Evolutionary conservation across 2,329 filamentous ascomycete genomes (phyloP).

Genomic region (Raffaelea arxii): DNA sequence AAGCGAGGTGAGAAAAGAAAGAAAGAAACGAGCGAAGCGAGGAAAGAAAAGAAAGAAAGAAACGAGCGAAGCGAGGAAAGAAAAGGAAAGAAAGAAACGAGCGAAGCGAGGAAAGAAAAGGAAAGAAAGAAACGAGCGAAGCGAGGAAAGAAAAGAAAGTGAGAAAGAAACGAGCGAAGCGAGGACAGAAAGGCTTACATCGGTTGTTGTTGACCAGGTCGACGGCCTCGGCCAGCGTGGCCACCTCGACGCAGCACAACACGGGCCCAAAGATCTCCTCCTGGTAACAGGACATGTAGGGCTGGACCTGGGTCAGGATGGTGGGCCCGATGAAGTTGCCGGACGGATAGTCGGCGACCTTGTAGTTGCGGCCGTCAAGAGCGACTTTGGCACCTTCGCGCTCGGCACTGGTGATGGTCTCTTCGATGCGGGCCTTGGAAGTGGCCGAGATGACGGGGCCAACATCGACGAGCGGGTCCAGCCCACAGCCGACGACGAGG

Average conservation of each 20-base stretch:
- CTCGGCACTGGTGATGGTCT: conserved; percentile 64
- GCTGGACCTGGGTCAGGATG: conserved; percentile 70
- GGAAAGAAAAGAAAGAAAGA: too few species aligned
- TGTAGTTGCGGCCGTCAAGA: conserved; percentile 66
- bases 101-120: too few species aligned
- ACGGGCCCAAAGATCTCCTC: conserved; percentile 84
- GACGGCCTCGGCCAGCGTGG: conserved; percentile 69
- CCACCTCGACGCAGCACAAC: conserved; percentile 68
- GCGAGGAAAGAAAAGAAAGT: neutral
- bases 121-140: neutral
- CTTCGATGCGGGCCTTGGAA: conserved; percentile 68
- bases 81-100: too few species aligned
- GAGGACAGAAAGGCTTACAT: conserved; percentile 23
- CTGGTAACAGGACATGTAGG: conserved; percentile 72
- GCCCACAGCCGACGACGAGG: conserved; percentile 64
- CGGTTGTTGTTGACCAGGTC: conserved; percentile 75
- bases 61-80: too few species aligned
- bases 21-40: too few species aligned
- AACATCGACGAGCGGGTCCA: conserved; percentile 52
- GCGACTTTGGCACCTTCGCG: conserved; percentile 68
- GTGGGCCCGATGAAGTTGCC: conserved; percentile 80
- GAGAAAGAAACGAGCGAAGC: neutral
- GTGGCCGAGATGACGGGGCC: conserved; percentile 73
- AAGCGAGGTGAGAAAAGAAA: too few species aligned
- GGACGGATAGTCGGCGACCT: conserved; percentile 67